Percentiles rank a stretch among this genome's conserved stretches.
Evolutionary conservation across 768 basidiomycete species (phyloP).

Genomic region (Tricholoma hemisulphureum): DNA sequence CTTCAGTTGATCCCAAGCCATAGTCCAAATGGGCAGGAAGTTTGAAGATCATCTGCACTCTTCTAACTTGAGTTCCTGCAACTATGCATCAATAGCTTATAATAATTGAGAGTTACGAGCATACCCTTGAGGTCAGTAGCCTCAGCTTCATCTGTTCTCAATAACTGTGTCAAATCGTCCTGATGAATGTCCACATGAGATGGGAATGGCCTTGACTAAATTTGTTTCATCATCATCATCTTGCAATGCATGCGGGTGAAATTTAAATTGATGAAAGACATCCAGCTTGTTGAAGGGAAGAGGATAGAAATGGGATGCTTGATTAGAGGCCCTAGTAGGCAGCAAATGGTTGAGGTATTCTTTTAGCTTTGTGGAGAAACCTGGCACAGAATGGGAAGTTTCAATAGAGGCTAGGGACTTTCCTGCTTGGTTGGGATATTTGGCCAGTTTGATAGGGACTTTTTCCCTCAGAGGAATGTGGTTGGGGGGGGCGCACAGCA

Average conservation of each 20-base stretch:
- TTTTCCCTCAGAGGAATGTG: too few relatives aligned
- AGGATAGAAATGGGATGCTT: not conserved
- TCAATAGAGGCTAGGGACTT: too few relatives aligned
- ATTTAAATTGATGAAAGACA: slow-evolving; percentile 1
- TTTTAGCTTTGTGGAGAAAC: too few relatives aligned
- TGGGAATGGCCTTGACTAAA: slow-evolving; percentile 2
- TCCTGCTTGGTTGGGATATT: too few relatives aligned
- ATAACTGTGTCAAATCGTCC: not conserved
- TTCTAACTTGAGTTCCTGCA: slow-evolving; percentile 1
- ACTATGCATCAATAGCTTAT: not conserved
- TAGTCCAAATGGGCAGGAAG: not conserved
- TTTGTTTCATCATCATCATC: not conserved
- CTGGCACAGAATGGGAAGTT: too few relatives aligned
- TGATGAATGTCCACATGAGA: not conserved
- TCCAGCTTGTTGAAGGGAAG: not conserved
- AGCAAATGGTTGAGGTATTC: not conserved
- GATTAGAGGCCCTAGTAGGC: not conserved
- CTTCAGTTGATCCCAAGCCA: not conserved
- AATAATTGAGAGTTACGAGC: not conserved
- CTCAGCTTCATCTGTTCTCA: not conserved
- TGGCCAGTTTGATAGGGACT: too few relatives aligned
- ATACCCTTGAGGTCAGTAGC: not conserved
- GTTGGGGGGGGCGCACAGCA: too few relatives aligned
- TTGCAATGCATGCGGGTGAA: not conserved
- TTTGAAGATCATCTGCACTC: not conserved